A percentile compares a stretch with the other conserved stretches of the same genome.
These are phyloP conservation scores for Kluyveromyces siamensis DNA, from an alignment of 805 yeast species.

Conservation along the genomic window DNA sequence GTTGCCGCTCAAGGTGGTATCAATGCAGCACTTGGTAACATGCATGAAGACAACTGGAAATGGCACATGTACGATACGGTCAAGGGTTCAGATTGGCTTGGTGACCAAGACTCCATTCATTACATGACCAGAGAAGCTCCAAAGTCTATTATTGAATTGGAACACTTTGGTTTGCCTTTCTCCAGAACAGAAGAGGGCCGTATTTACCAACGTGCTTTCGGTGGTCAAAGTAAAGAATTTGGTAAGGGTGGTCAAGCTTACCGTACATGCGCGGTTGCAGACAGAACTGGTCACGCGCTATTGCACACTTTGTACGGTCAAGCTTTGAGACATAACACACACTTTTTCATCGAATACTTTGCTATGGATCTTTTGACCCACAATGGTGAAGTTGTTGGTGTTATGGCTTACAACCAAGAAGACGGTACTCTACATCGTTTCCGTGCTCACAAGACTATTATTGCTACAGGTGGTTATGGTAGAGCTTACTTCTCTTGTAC, in stretches of 20 bases:
- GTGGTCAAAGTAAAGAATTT: constrained; percentile 91
- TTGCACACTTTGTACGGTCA: constrained; percentile 95
- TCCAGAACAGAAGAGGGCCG: constrained; percentile 95
- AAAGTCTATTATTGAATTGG: constrained; percentile 87
- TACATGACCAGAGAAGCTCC: constrained; percentile 99
- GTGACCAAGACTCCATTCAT: constrained; percentile 98
- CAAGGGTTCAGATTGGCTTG: constrained; percentile 98
- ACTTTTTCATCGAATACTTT: constrained; percentile 94
- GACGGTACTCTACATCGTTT: constrained; percentile 98
- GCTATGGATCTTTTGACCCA: constrained; percentile 92
- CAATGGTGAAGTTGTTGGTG: constrained; percentile 94
- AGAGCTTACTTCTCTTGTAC: constrained; percentile 98
- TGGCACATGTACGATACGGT: constrained; percentile 99
- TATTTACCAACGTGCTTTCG: constrained; percentile 97
- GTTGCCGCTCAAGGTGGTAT: constrained; percentile 99
- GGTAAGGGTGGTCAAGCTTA: constrained; percentile 99
- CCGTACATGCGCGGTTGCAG: constrained; percentile 99
- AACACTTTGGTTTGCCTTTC: constrained; percentile 97
- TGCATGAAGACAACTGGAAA: constrained; percentile 98
- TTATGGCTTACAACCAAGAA: constrained; percentile 95
- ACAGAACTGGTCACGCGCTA: constrained; percentile 96
- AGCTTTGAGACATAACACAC: constrained; percentile 92
- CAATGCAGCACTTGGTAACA: constrained; percentile 96
- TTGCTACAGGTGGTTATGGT: constrained; percentile 99
- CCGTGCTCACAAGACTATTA: constrained; percentile 91